Percentiles rank a stretch among this genome's conserved stretches.
These are phyloP conservation scores for Sporothrix humicola DNA, from an alignment of 2,329 filamentous ascomycete species.

Conservation along the genomic window DNA sequence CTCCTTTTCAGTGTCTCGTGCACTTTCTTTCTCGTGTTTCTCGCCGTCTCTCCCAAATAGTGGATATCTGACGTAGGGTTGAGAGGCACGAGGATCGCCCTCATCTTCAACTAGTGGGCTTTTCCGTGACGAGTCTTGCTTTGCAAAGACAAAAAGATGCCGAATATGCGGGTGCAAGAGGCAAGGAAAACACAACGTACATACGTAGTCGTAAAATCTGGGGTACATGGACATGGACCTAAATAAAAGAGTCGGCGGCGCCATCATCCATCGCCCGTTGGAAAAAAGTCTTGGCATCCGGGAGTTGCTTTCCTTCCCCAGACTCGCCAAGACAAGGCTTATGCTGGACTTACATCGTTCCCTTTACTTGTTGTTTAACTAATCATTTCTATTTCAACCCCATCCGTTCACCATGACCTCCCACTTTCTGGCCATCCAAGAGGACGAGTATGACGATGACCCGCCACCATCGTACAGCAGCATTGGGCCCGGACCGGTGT, in stretches of 20 bases:
- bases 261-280: not conserved
- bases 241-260: conserved; percentile 3
- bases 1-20: not conserved
- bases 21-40: not conserved
- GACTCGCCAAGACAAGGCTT: conserved; percentile 34
- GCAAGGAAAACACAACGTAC: no score
- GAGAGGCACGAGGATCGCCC: not conserved
- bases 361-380: not conserved
- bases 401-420: not conserved
- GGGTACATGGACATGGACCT: conserved; percentile 24
- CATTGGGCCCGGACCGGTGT: conserved; percentile 1
- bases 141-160: not conserved
- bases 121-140: not conserved
- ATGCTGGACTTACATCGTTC: not conserved
- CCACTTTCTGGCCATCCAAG: not conserved
- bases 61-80: not conserved
- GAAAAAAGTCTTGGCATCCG: conserved; percentile 30
- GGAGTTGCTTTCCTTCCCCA: conserved; percentile 7
- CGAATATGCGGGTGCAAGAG: not conserved
- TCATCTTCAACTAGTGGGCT: not conserved
- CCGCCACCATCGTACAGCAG: conserved; percentile 31
- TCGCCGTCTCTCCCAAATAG: not conserved
- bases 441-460: conserved; percentile 31
- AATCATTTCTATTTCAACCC: not conserved
- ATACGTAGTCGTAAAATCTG: conserved; percentile 17